Conservation (phyloP, 225 moss, liverwort and hornwort species). For the Marchantia polymorpha region DNA sequence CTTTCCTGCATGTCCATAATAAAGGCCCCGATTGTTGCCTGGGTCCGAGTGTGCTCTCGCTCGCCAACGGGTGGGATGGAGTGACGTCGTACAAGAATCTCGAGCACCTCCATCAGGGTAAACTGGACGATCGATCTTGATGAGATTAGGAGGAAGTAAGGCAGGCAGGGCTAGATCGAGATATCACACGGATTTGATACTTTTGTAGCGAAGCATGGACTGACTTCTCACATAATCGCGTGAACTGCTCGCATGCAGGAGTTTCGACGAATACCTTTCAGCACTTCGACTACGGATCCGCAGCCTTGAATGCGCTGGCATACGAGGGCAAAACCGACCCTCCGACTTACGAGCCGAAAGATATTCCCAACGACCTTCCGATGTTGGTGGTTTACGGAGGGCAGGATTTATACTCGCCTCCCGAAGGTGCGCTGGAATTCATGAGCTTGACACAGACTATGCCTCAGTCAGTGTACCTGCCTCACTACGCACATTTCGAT, state of each 20-base stretch:
- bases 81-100: conserved; percentile 73
- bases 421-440: conserved; percentile 20
- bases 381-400: conserved; percentile 31
- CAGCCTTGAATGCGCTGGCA: conserved; percentile 12
- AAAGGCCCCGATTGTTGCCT: conserved; percentile 70
- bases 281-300: conserved; percentile 23
- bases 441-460: not conserved
- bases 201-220: too few relatives aligned
- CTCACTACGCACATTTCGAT: too few relatives aligned
- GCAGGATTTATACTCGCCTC: conserved; percentile 24
- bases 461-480: too few relatives aligned
- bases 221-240: not conserved
- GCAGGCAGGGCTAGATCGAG: too few relatives aligned
- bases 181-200: too few relatives aligned
- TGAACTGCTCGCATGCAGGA: conserved; percentile 13
- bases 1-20: not conserved
- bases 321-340: conserved; percentile 22
- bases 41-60: conserved; percentile 16
- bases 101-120: conserved; percentile 68
- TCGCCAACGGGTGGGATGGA: conserved; percentile 76
- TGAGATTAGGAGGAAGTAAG: too few relatives aligned
- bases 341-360: conserved; percentile 20
- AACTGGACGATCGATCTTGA: not conserved
- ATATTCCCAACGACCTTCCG: conserved; percentile 25
- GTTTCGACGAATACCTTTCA: conserved; percentile 20